These are phyloP conservation scores for Populus ilicifolia DNA, from an alignment of 345 rosid genomes.

Conservation along the genomic window DNA sequence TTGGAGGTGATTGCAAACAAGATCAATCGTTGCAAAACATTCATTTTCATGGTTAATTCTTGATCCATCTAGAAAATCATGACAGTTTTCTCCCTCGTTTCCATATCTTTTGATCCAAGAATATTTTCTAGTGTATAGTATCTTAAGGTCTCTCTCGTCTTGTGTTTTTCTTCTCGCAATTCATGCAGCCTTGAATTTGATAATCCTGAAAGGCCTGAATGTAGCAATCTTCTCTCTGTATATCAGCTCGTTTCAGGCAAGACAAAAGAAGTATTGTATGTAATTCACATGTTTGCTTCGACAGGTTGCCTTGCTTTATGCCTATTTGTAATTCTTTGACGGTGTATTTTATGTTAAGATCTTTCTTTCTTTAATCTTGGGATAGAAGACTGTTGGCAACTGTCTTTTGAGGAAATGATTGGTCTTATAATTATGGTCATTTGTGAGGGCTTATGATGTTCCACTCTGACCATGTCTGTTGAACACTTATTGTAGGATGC, in stretches of 20 bases:
- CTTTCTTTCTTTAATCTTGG: not conserved
- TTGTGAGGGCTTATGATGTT: constrained; percentile 3
- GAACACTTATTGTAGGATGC: constrained; percentile 54
- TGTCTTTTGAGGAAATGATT: constrained; percentile 4
- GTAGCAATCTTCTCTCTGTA: constrained; percentile 83
- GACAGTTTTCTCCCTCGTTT: not conserved
- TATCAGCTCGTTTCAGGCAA: constrained; percentile 80
- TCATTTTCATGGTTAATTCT: constrained; percentile 59
- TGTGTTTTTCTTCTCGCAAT: constrained; percentile 16
- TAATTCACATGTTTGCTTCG: not conserved
- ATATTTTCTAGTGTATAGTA: not conserved
- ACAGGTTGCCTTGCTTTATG: not conserved
- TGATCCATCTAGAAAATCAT: not conserved
- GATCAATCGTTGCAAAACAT: constrained; percentile 93
- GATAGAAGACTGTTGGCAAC: not conserved
- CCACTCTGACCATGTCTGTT: constrained; percentile 3
- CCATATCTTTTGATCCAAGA: not conserved
- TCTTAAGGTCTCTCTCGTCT: not conserved
- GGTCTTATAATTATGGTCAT: not conserved
- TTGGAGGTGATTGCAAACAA: constrained; percentile 72
- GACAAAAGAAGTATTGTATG: constrained; percentile 62
- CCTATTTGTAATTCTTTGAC: not conserved
- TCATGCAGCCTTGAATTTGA: constrained; percentile 73
- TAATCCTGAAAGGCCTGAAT: constrained; percentile 90
- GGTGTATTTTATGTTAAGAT: not conserved